Evolutionary conservation across 1,284 basidiomycete species (phyloP).

Genomic region (Apiotrichum akiyoshidainum): DNA sequence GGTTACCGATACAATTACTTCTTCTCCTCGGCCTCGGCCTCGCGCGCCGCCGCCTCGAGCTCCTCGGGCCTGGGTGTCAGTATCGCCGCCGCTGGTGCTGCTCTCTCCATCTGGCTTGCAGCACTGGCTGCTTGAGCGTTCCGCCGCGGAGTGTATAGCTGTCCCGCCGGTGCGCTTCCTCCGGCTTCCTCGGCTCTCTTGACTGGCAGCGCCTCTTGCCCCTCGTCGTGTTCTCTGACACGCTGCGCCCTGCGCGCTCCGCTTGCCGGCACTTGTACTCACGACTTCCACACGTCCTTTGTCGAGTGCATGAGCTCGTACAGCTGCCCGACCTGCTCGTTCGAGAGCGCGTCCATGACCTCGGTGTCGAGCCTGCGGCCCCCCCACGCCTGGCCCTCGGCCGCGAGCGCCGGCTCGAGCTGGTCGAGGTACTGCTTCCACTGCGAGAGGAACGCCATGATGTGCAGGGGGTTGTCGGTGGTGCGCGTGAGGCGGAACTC

Average conservation of each 20-base stretch:
- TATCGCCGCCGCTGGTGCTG: too few species aligned
- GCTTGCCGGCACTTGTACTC: constrained; percentile 21
- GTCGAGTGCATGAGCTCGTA: constrained; percentile 89
- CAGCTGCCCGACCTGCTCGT: constrained; percentile 79
- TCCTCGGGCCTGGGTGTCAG: constrained; percentile 12
- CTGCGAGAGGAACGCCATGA: constrained; percentile 87
- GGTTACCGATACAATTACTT: constrained; percentile 1
- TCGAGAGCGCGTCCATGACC: constrained; percentile 82
- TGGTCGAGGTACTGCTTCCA: constrained; percentile 88
- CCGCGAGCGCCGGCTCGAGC: constrained; percentile 46
- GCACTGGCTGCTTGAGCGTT: too few species aligned
- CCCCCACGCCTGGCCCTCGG: constrained; percentile 52
- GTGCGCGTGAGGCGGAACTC: constrained; percentile 78
- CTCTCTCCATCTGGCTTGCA: not conserved
- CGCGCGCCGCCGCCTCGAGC: constrained; percentile 14
- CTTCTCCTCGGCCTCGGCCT: constrained; percentile 16
- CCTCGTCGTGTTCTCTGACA: too few species aligned
- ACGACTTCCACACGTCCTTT: constrained; percentile 74
- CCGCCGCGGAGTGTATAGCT: too few species aligned
- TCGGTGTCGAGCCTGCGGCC: constrained; percentile 72
- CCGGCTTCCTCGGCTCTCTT: not conserved
- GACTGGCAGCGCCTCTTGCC: not conserved
- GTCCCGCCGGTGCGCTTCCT: not conserved
- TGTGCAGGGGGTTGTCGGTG: constrained; percentile 78
- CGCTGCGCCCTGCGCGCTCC: not conserved